These are phyloP conservation scores for Alternaria dauci DNA, from an alignment of 2,329 filamentous ascomycete species.

Conservation along the genomic window DNA sequence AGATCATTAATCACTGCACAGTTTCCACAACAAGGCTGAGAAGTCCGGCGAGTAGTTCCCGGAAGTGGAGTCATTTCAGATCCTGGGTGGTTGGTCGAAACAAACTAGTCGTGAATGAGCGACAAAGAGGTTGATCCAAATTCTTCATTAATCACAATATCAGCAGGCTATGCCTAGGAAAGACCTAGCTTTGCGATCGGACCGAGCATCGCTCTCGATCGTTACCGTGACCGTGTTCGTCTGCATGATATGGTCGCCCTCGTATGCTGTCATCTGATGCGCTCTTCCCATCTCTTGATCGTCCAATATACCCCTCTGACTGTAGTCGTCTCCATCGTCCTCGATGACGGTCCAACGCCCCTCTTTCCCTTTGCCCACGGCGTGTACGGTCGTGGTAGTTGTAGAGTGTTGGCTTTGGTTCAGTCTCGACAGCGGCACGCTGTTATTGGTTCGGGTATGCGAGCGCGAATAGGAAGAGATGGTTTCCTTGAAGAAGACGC, in stretches of 20 bases:
- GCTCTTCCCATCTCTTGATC: constrained; percentile 7
- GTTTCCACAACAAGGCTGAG: too few relatives aligned
- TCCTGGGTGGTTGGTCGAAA: too few relatives aligned
- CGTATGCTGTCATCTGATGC: background rate
- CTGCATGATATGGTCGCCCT: constrained; percentile 9
- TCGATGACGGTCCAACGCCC: constrained; percentile 3
- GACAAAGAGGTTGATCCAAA: too few relatives aligned
- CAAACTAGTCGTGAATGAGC: too few relatives aligned
- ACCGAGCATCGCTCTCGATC: constrained; percentile 6
- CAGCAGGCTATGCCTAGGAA: background rate
- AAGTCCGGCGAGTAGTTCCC: too few relatives aligned
- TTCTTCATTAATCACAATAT: background rate
- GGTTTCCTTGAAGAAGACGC: constrained; percentile 44
- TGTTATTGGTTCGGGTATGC: background rate
- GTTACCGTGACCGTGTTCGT: constrained; percentile 17
- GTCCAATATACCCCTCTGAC: constrained; percentile 10
- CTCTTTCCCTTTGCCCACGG: background rate
- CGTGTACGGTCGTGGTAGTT: constrained; percentile 7
- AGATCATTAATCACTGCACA: too few relatives aligned
- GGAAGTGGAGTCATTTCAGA: too few relatives aligned
- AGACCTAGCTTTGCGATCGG: background rate
- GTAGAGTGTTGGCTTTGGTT: constrained; percentile 10
- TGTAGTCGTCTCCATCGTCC: background rate
- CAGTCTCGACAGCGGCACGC: constrained; percentile 5
- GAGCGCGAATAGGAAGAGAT: constrained; percentile 15